Base-by-base conservation (phyloP, 495 filamentous ascomycete species). In the Clavariopsis aquatica region DNA sequence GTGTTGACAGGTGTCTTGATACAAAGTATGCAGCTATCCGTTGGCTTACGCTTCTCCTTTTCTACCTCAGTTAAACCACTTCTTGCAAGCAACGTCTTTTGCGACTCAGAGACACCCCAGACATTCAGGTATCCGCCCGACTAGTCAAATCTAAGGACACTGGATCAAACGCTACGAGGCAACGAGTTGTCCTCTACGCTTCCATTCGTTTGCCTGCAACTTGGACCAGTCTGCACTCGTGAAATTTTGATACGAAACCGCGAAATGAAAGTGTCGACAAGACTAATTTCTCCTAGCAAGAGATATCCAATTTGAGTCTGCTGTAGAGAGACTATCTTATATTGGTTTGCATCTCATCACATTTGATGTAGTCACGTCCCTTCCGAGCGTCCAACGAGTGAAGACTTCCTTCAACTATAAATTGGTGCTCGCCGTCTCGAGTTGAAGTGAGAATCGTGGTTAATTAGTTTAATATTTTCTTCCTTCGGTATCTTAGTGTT, bases 21-120 rank as follows among this genome's bases (percentile, higher is more conserved):
- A 2, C 5, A 24, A 41, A 36, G 52, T 31, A 56, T 17, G 52
- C 52, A 56, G 34, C 52, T 31, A n/a, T 38, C 52, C 52, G 27
- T 41, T 22, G 17, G 31, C 24, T 15, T n/a, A 6, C 24, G 17
- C 1, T 26, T 12, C 22, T 52, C 29, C 29, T 34, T 34, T 34
- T 12, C 29, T 9, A 15, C 26, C 17, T 29, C 28, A 19, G 49
- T 15, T 9, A 29, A 1, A 7, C 15, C 13, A 17, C 49, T 52
- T 27, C 22, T 52, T 52, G 49, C 24, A 52, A 10, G n/a, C 4
- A 17, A n/a, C 3, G 2, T 43, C 38, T 43, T 3, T 43, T 43
- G 5, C 2, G 3, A 15, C 31, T 13, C 31, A 6, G 31, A 13
- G 31, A 6, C 31, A 6, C 31, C 6, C 31, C 31, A 36, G 31